Evolutionary conservation across 129 eudicot genomes (phyloP).

Genomic region (Saussurea involucrata): DNA sequence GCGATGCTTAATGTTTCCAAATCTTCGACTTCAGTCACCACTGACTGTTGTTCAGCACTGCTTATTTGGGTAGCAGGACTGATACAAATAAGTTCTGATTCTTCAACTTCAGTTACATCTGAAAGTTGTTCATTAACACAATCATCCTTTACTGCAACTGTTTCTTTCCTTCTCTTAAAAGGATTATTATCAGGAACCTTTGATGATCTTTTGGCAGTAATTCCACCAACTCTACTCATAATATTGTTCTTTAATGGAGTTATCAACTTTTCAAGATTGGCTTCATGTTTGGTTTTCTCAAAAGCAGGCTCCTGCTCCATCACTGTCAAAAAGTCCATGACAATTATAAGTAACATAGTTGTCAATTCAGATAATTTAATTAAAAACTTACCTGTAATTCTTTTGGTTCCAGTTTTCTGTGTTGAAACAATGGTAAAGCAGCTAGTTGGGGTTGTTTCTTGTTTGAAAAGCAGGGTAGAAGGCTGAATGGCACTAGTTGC

Average conservation of each 20-base stretch:
- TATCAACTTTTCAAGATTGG: constrained; percentile 36
- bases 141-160: constrained; percentile 13
- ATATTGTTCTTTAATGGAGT: constrained; percentile 19
- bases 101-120: constrained; percentile 43
- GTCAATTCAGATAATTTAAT: too few species aligned
- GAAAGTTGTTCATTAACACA: constrained; percentile 26
- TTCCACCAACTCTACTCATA: neutral
- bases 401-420: constrained; percentile 34
- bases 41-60: constrained; percentile 31
- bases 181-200: constrained; percentile 67
- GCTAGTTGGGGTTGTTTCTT: constrained; percentile 34
- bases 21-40: constrained; percentile 42
- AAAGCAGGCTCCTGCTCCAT: constrained; percentile 13
- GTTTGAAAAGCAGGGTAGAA: neutral
- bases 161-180: constrained; percentile 52
- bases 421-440: constrained; percentile 52
- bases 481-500: neutral
- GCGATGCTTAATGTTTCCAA: constrained; percentile 25
- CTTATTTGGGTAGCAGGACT: constrained; percentile 17
- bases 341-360: neutral
- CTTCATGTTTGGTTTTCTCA: constrained; percentile 20
- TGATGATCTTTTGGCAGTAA: constrained; percentile 18
- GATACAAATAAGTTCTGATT: constrained; percentile 23
- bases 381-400: constrained; percentile 25
- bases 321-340: constrained; percentile 10